Percentiles rank a stretch among this genome's conserved stretches.
These are phyloP conservation scores for Trypanosoma melophagium DNA, from an alignment of 208 protist genomes.

Conservation along the genomic window DNA sequence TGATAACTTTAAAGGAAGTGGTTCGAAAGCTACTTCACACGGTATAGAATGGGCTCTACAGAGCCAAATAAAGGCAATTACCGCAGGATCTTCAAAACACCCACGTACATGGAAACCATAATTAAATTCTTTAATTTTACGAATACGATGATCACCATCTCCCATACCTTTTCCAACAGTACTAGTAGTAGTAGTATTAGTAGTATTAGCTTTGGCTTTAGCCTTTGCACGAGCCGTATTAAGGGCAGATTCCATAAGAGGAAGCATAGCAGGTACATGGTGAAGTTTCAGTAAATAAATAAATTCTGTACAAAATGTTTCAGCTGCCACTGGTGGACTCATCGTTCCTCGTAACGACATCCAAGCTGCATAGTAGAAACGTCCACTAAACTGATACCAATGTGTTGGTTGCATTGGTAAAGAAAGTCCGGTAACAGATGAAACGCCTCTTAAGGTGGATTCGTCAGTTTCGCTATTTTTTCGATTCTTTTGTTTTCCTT, in stretches of 20 bases:
- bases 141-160: background rate
- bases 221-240: conserved; percentile 40
- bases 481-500: background rate
- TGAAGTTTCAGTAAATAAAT: conserved; percentile 57
- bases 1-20: conserved; percentile 19
- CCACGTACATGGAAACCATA: conserved; percentile 51
- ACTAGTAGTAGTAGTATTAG: background rate
- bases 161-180: background rate
- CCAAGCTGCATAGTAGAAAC: conserved; percentile 47
- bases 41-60: conserved; percentile 67
- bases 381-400: conserved; percentile 70
- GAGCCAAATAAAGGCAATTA: conserved; percentile 71
- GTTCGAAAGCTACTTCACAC: conserved; percentile 57
- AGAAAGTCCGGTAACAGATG: background rate
- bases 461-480: conserved; percentile 4
- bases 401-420: conserved; percentile 21
- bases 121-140: background rate
- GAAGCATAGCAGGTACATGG: conserved; percentile 39
- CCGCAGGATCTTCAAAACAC: conserved; percentile 59
- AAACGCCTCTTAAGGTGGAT: too few species aligned
- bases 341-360: conserved; percentile 56
- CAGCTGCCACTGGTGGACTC: conserved; percentile 55
- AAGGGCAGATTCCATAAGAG: conserved; percentile 55
- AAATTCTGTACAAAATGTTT: conserved; percentile 73
- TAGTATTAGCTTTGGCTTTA: background rate